These are phyloP conservation scores for Arabis alpina DNA, from an alignment of 345 rosid species.

Conservation along the genomic window DNA sequence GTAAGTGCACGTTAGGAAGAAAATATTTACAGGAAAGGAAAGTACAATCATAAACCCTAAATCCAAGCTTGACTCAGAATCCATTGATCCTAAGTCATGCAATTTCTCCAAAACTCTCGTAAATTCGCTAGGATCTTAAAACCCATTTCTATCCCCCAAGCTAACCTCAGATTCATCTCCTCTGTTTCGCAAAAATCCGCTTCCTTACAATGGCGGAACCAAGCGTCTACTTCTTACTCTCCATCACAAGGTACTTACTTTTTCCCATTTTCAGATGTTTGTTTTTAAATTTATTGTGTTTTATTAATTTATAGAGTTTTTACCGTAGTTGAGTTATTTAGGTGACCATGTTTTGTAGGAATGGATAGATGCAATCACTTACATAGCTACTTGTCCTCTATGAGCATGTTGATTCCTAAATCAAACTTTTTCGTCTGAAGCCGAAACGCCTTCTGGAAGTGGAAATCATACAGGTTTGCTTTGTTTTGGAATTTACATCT, in stretches of 20 bases:
- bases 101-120: constrained; percentile 48
- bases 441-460: constrained; percentile 26
- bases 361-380: constrained; percentile 38
- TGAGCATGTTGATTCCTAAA: constrained; percentile 31
- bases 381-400: neutral
- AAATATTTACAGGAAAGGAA: too few species aligned
- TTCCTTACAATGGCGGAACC: constrained; percentile 38
- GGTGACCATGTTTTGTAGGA: constrained; percentile 20
- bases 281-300: neutral
- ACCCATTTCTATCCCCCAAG: constrained; percentile 30
- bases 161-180: constrained; percentile 40
- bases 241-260: constrained; percentile 41
- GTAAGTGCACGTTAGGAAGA: too few species aligned
- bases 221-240: constrained; percentile 25
- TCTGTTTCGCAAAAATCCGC: constrained; percentile 35
- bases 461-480: constrained; percentile 57
- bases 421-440: constrained; percentile 49
- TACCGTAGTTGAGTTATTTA: too few species aligned
- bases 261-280: neutral
- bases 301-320: too few species aligned
- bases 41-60: constrained; percentile 30
- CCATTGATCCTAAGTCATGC: constrained; percentile 43
- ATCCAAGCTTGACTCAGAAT: neutral
- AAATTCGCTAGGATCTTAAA: constrained; percentile 49
- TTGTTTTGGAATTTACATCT: neutral